These are phyloP conservation scores for Candida corydali DNA, from an alignment of 805 yeast genomes.

Conservation along the genomic window DNA sequence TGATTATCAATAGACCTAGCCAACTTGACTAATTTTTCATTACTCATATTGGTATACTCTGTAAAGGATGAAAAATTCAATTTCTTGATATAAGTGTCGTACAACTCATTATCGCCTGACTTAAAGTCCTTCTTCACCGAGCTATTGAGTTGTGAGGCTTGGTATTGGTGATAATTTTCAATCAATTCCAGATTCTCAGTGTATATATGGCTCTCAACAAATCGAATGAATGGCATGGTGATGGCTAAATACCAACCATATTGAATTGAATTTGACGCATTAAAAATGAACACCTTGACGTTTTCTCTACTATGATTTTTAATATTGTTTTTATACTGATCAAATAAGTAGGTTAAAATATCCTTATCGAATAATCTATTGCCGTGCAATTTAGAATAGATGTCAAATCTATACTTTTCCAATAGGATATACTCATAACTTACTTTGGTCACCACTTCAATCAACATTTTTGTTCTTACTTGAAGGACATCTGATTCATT, in stretches of 20 bases:
- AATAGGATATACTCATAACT: conserved; percentile 36
- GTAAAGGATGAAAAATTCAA: conserved; percentile 29
- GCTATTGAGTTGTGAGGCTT: conserved; percentile 9
- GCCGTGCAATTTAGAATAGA: conserved; percentile 28
- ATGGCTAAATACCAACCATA: conserved; percentile 36
- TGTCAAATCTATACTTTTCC: conserved; percentile 37
- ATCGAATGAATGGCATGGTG: conserved; percentile 32
- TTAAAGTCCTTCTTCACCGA: conserved; percentile 16
- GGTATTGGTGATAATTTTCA: conserved; percentile 14
- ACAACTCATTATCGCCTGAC: conserved; percentile 19
- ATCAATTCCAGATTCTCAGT: conserved; percentile 21
- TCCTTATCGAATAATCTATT: conserved; percentile 28
- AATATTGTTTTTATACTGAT: conserved; percentile 14
- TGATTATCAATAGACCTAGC: conserved; percentile 17
- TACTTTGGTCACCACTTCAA: conserved; percentile 31
- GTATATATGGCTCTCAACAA: conserved; percentile 29
- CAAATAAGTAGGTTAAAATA: conserved; percentile 20
- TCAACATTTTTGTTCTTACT: conserved; percentile 14
- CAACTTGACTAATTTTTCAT: conserved; percentile 17
- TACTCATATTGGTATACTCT: conserved; percentile 18
- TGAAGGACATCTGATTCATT: conserved; percentile 11
- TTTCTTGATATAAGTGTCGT: conserved; percentile 16
- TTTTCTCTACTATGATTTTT: conserved; percentile 14
- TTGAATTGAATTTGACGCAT: conserved; percentile 28
- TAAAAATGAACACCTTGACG: conserved; percentile 31